phyloP scores from a whole-genome alignment of 1,284 basidiomycete species.

The Wolfiporia cocos region DNA sequence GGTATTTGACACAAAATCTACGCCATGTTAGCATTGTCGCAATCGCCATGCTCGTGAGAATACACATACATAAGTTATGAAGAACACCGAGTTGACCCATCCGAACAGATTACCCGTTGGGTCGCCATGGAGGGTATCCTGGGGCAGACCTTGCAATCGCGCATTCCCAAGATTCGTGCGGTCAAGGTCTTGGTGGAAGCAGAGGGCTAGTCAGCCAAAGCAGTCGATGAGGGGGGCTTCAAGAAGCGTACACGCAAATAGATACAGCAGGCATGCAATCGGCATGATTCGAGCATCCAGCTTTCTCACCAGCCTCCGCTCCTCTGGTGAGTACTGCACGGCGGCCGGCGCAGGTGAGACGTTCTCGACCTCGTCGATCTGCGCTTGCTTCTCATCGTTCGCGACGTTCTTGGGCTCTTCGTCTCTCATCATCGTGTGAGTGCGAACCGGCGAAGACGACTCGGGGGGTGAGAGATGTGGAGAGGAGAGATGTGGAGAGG shows the following conservation, averaged over 20 bases:
- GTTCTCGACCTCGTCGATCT: conserved; percentile 7
- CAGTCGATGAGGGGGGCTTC: background rate
- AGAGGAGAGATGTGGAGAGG: background rate
- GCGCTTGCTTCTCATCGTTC: conserved; percentile 7
- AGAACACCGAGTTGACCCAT: conserved; percentile 72
- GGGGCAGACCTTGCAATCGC: conserved; percentile 60
- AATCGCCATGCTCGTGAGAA: background rate
- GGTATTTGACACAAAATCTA: conserved; percentile 72
- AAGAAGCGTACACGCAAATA: conserved; percentile 61
- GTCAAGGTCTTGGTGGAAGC: conserved; percentile 71
- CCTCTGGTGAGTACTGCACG: conserved; percentile 30
- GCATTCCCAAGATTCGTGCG: conserved; percentile 75
- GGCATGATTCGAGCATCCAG: conserved; percentile 65
- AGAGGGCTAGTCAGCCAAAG: too few species aligned
- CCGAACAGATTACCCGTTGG: conserved; percentile 61
- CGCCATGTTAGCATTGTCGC: background rate
- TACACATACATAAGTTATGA: conserved; percentile 61
- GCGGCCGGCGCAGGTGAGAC: background rate
- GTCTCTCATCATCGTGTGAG: too few species aligned
- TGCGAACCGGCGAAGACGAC: too few species aligned
- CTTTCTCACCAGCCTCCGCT: conserved; percentile 55
- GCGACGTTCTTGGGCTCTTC: too few species aligned
- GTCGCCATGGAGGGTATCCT: conserved; percentile 61
- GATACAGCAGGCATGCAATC: conserved; percentile 63
- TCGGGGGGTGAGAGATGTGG: too few species aligned